Base-by-base conservation (phyloP, 2,329 filamentous ascomycete genomes). In the Pseudogymnoascus sp. region DNA sequence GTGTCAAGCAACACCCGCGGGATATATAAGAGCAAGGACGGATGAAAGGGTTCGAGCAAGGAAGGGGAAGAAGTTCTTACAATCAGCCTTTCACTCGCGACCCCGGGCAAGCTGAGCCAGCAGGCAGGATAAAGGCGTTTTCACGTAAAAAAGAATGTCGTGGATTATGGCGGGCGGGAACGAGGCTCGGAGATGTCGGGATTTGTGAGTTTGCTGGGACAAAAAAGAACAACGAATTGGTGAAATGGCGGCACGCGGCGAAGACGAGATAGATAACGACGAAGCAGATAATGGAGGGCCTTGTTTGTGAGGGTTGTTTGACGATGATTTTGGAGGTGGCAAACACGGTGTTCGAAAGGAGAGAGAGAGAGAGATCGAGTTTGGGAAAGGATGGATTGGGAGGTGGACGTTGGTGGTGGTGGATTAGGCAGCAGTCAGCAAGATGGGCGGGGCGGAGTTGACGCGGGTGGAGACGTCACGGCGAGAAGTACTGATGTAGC, bases 371-470 rank as follows among this genome's bases (percentile, higher is more conserved):
- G 43, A 28, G 43, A 50, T 53, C 6, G 24, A 31, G 46, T 16
- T n/a, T 19, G 19, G 14, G 46, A 31, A 7, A 53, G 22, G 46
- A 53, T 53, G 46, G 46, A 53, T 53, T 53, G 46, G 41, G 28
- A 53, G 43, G 24, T 28, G 41, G 41, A 26, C n/a, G 11, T 24
- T 26, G 46, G 26, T 53, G 46, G 46, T 41, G 40, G 40, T 41
- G n/a, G 46, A 53, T 53, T 53, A 53, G 46, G 46, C 46, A 53
- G 46, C 46, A 53, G 46, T 53, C 46, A 53, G 26, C 46, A 53
- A 31, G 24, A 14, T 22, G 10, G 28, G 46, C 46, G 46, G 46
- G 46, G 46, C 46, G 46, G 46, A 31, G 46, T 53, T 53, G 46
- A 53, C 26, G 46, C 46, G 46, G 14, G 46, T 53, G 46, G 46